Base-by-base conservation (phyloP, 257 asterid species). In the Sherardia arvensis region DNA sequence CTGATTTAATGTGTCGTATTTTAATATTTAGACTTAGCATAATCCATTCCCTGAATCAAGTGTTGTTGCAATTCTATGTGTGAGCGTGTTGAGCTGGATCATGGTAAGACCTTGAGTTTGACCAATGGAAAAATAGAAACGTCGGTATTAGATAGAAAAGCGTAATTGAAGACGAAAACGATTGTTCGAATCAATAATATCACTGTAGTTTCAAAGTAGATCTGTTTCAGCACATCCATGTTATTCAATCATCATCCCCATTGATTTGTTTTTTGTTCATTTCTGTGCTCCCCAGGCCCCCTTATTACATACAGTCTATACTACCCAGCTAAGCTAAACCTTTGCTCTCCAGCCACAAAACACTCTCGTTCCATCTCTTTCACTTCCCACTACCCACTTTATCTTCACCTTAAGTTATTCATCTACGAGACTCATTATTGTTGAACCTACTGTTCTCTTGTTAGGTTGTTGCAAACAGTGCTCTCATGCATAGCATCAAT, bases 141-240 rank as follows among this genome's bases (percentile, higher is more conserved):
- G 62, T 34, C 61, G 33, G 75, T 59, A 51, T 72, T 60, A 21
- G 34, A 53, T 60, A 21, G 34, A 53, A 43, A 62, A 29, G 25
- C 69, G 73, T 54, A 45, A 76, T 72, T 72, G 75, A 76, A 69
- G 75, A 25, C 75, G 78, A 76, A 76, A 76, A 76, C 64, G 81
- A 75, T 77, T 61, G 56, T 61, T 76, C 75, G 65, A 12, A 49
- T 58, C 68, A 34, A 59, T 28, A 64, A 64, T 66, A 71, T 71
- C 71, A 68, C 59, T 58, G 73, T 57, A 38, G 62, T 65, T 69
- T 33, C 64, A 71, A 71, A 51, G 71, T 66, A 17, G 79, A 75
- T 67, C 68, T 30, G 66, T 30, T 34, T 65, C 61, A 65, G 69
- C 60, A 48, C 75, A 64, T 12, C 18, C 43, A 36, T 70, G 54